Evolutionary conservation across 352 stramenopile species (phyloP).

Genomic region (Pythium insidiosum): DNA sequence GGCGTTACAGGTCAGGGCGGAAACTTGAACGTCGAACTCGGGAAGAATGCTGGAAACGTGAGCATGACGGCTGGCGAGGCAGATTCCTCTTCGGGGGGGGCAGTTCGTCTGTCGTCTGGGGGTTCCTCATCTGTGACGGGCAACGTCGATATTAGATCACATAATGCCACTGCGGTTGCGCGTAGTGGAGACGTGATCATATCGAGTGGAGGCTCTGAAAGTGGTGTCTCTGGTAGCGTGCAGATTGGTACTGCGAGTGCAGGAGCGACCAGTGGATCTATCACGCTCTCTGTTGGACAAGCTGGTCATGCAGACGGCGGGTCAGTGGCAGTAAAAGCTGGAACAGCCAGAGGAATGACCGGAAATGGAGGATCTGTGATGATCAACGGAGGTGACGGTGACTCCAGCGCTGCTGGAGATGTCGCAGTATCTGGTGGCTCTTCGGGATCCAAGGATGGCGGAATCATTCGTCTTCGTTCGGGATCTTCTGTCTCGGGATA

Average conservation of each 20-base stretch:
- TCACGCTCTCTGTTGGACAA: conserved; percentile 19
- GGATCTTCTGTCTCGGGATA: neutral
- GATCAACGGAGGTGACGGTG: conserved; percentile 2
- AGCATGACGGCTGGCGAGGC: conserved; percentile 9
- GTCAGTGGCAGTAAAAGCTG: conserved; percentile 20
- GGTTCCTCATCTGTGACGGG: no score
- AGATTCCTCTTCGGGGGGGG: neutral
- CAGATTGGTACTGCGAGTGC: conserved; percentile 13
- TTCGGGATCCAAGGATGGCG: no score
- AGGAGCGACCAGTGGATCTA: conserved; percentile 13
- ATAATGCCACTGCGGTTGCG: no score
- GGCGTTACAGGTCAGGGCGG: conserved; percentile 5
- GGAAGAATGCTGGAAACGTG: conserved; percentile 15
- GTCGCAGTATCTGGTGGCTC: neutral
- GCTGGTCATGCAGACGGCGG: conserved; percentile 19
- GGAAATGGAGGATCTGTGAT: neutral
- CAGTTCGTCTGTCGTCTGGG: conserved; percentile 5
- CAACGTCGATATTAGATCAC: no score
- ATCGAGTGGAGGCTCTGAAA: conserved; percentile 1
- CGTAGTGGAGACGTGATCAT: no score
- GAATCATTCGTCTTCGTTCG: neutral
- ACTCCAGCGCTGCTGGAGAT: no score
- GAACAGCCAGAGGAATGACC: conserved; percentile 4
- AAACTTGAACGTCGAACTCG: conserved; percentile 9
- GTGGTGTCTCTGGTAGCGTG: conserved; percentile 23